Base-by-base conservation (phyloP, 768 basidiomycete genomes). In the Epithele typhae region DNA sequence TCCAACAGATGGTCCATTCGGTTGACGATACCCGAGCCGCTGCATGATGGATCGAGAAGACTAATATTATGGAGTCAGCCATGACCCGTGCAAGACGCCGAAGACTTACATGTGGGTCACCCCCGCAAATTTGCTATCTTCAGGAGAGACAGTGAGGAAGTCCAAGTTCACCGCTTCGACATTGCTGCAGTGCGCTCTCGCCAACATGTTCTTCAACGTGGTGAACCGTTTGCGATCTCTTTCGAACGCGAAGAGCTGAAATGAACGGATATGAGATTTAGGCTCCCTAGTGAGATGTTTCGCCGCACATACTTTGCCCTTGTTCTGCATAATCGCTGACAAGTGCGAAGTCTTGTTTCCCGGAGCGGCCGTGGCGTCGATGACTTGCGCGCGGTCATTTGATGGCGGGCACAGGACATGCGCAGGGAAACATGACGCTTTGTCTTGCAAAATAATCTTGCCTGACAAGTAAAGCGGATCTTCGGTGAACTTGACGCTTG, bases 311-410 rank as follows among this genome's bases (percentile, higher is more conserved):
- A 92, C 94, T 67, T 82, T 87, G 58, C 92, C 91, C 62, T 78
- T 76, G 54, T 84, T 85, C 15, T 71, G 62, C 87, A 97, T 91
- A 36, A 97, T 69, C 19, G 93, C 91, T 55, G 89, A 87, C 19
- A 98, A 67, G 65, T 95, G 92, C 7, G 92, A 87, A 2, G 96
- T 98, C 69, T 99, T 99, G 69, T 99, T 99, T 0, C 96, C 96
- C 0, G 96, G 96, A 1, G 96, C 96, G 33, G 93, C 87, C 10
- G 93, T 98, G 11, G 92, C 93, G 64, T 98, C 95, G 33, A 97
- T 87, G 24, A 92, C 88, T 38, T 76, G 71, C 44, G 69, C 65
- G 34, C 72, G 63, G 18, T 78, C 71, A 17, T 59, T 63, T 2
- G 71, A 66, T 10, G 84, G 85, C 35, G 90, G 87, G 18, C 81